Evolutionary conservation across 2,329 filamentous ascomycete genomes (phyloP).

Genomic region (Penicillium oxalicum): DNA sequence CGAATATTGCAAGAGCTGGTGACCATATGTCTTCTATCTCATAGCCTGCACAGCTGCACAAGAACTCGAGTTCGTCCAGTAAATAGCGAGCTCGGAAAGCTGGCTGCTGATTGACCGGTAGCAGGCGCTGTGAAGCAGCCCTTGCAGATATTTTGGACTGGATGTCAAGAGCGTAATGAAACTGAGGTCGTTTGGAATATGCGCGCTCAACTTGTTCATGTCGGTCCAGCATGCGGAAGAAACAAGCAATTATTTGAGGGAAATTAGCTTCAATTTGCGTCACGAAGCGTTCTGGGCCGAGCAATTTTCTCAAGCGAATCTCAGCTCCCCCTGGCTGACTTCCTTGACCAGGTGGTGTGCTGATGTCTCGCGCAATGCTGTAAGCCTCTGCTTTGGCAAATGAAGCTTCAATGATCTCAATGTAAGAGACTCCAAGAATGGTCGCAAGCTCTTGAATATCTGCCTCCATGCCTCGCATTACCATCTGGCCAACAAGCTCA

Average conservation of each 20-base stretch:
- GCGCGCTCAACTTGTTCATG: slow-evolving; percentile 67
- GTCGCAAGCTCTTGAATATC: slow-evolving; percentile 57
- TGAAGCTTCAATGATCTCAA: slow-evolving; percentile 57
- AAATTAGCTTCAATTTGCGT: slow-evolving; percentile 63
- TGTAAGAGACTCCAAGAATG: slow-evolving; percentile 50
- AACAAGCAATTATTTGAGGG: slow-evolving; percentile 66
- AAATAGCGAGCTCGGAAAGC: slow-evolving; percentile 75
- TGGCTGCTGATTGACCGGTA: slow-evolving; percentile 80
- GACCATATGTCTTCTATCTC: slow-evolving; percentile 66
- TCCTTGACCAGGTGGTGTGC: slow-evolving; percentile 38
- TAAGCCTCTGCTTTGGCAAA: slow-evolving; percentile 81
- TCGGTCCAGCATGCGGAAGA: slow-evolving; percentile 72
- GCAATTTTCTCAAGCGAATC: slow-evolving; percentile 58
- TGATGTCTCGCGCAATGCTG: slow-evolving; percentile 69
- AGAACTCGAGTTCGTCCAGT: slow-evolving; percentile 64
- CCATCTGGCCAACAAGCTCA: slow-evolving; percentile 71
- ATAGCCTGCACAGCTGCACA: slow-evolving; percentile 67
- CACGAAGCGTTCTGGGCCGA: slow-evolving; percentile 63
- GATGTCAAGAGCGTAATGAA: slow-evolving; percentile 56
- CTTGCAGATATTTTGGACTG: slow-evolving; percentile 65
- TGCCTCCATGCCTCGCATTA: slow-evolving; percentile 70
- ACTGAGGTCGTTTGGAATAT: slow-evolving; percentile 54
- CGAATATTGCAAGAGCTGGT: slow-evolving; percentile 64
- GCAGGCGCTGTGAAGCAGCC: slow-evolving; percentile 56
- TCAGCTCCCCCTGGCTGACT: slow-evolving; percentile 54